Evolutionary conservation across 805 yeast genomes (phyloP), one percentile per base, ranked within the genome.

Genomic region (Cyberlindnera japonica): DNA sequence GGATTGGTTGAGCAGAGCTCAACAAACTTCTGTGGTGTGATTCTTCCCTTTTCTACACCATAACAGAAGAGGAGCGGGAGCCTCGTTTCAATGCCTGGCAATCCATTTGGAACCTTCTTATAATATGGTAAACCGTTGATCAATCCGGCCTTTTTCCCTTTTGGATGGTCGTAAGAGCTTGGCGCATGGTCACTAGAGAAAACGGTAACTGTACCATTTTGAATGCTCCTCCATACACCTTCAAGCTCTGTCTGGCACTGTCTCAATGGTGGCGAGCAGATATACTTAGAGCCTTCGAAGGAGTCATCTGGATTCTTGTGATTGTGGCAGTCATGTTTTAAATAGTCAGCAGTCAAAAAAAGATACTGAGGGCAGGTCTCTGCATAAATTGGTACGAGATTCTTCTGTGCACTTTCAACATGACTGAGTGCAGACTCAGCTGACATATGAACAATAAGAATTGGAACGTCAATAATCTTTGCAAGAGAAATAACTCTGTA

Each of bases 281-380:
- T 63, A 46, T 65, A 68, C 53, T 72, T 72, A 11, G 77, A 75
- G 7, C 76, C 77, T 43, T 64, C 68, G 46, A 69, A 72, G 11
- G 50, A 39, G 37, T 68, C 73, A 7, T 48, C 51, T 3, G 39
- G 46, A 25, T 57, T 49, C 14, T 43, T 35, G 40, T 60, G 55
- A 38, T 58, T 53, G 25, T 53, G 52, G 17, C 57, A 50, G 13
- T 43, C 47, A 3, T 54, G 54, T 38, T 61, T 60, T 38, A 68
- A 48, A 17, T 55, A 57, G 27, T 67, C 71, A 23, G 68, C 63
- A 3, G 73, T 68, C 19, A 72, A 48, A 40, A 69, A 65, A 21
- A 71, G 52, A 44, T 72, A 72, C 55, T 72, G 77, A 10, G 77
- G 76, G 45, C 77, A 72, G 1, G 77, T 71, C 47, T 72, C 76